Evolutionary conservation across 2,329 filamentous ascomycete species (phyloP), one percentile per base, ranked within the genome.

Genomic region (Seiridium cupressi): DNA sequence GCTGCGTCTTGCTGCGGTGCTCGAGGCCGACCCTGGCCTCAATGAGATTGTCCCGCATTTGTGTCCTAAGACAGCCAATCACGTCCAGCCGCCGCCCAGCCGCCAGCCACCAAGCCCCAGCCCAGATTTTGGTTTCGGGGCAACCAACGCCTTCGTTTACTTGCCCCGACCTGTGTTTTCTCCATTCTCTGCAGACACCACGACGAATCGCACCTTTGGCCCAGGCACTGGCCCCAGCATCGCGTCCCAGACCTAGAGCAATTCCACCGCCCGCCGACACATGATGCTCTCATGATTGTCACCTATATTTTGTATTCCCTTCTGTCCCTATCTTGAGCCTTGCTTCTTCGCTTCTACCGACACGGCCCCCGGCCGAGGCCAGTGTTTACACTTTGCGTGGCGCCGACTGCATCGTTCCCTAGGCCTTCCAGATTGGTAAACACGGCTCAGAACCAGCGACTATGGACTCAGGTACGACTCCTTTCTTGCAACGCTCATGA

Each of bases 381-480:
- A 56, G 56, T 61, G 60, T 61, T 61, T 61, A 61, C 55, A 35
- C 31, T 51, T 51, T 51, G 49, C 35, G 18, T 47, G 47, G 35
- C 54, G 54, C 54, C 54, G 38, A 47, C 31, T 40, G 36, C 18
- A 47, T 31, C 34, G n/a, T 51, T 42, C 36, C 36, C 44, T 31
- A 49, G 46, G 46, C 44, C 55, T 40, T 51, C 34, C 55, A 51
- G 13, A 44, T 44, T 55, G 57, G 51, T 58, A 59, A 61, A 61
- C 60, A 61, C 53, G 35, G 36, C 49, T 49, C 49, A 55, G 18
- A 18, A n/a, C n/a, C 36, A 34, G 36, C 31, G 35, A 32, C 51
- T 36, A 61, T 61, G 60, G 58, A 61, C 57, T 56, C 51, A 59
- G 60, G 60, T 61, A 53, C 47, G 60, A 51, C 49, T 51, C 49